Evolutionary conservation across 495 filamentous ascomycete species (phyloP).

Genomic region (Aspergillus asperescens): DNA sequence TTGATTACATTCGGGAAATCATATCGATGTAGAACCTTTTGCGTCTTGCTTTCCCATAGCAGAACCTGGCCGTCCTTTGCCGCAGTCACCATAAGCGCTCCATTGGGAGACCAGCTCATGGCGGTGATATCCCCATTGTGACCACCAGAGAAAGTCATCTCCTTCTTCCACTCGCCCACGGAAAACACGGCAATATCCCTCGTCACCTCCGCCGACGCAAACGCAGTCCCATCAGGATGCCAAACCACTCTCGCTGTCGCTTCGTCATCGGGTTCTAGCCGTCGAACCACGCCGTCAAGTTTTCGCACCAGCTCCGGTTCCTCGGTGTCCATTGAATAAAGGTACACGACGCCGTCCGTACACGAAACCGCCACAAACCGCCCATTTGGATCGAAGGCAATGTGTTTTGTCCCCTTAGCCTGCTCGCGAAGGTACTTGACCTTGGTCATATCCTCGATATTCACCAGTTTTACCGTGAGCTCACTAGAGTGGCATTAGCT

Average conservation of each 20-base stretch:
- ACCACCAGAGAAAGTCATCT: constrained; percentile 67
- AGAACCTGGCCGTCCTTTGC: constrained; percentile 76
- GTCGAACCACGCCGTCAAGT: constrained; percentile 78
- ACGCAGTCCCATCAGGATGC: constrained; percentile 93
- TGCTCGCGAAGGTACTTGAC: constrained; percentile 75
- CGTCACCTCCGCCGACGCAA: constrained; percentile 77
- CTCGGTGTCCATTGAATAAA: constrained; percentile 79
- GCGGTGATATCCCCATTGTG: constrained; percentile 86
- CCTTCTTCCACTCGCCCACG: constrained; percentile 76
- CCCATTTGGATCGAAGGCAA: constrained; percentile 81
- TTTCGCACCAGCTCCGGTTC: constrained; percentile 75
- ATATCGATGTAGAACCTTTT: constrained; percentile 60
- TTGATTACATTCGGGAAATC: constrained; percentile 77
- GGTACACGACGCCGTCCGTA: constrained; percentile 78
- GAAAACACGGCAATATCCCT: constrained; percentile 84
- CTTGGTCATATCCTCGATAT: constrained; percentile 66
- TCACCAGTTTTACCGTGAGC: constrained; percentile 81
- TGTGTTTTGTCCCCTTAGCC: constrained; percentile 76
- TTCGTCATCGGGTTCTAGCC: constrained; percentile 72
- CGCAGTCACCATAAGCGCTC: constrained; percentile 76
- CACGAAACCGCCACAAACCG: constrained; percentile 74
- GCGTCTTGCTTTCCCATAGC: constrained; percentile 85
- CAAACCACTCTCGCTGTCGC: constrained; percentile 71
- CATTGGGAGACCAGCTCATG: constrained; percentile 89
- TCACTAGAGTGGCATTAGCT: constrained; percentile 50